A percentile compares a stretch with the other conserved stretches of the same genome.
Evolutionary conservation across 331 rosid genomes (phyloP).

Genomic region (Acacia pycnantha): DNA sequence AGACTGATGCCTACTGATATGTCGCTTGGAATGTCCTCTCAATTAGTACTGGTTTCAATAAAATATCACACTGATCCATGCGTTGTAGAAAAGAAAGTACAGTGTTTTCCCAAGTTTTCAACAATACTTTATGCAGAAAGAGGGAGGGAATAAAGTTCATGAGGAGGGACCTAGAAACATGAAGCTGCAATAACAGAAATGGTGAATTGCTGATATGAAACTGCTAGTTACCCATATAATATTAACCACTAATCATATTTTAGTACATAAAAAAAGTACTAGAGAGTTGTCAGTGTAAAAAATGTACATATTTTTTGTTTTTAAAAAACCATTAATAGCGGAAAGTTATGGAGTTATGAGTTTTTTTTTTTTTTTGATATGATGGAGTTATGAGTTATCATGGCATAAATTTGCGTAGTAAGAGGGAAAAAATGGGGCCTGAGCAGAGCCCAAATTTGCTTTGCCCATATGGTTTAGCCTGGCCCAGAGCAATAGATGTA

Average conservation of each 20-base stretch:
- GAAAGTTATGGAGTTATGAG: background rate
- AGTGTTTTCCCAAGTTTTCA: background rate
- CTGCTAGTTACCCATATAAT: background rate
- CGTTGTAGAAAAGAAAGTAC: background rate
- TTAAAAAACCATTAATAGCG: background rate
- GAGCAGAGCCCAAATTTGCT: background rate
- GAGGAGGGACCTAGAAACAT: background rate
- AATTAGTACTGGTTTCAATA: background rate
- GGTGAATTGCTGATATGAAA: background rate
- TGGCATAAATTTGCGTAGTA: no score
- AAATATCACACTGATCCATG: background rate
- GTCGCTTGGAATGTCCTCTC: conserved; percentile 20
- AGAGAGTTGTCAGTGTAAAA: no score
- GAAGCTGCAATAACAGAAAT: background rate
- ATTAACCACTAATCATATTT: no score
- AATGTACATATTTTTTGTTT: no score
- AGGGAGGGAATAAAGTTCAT: background rate
- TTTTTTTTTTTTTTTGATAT: no score
- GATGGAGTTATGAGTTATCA: background rate
- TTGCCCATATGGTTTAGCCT: background rate
- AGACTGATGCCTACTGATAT: conserved; percentile 29
- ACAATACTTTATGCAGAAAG: background rate
- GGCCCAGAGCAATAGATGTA: background rate
- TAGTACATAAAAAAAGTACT: no score
- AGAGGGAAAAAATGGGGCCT: background rate